Conservation (phyloP, 75 land plant genomes). For the Chamaecyparis obtusa region DNA sequence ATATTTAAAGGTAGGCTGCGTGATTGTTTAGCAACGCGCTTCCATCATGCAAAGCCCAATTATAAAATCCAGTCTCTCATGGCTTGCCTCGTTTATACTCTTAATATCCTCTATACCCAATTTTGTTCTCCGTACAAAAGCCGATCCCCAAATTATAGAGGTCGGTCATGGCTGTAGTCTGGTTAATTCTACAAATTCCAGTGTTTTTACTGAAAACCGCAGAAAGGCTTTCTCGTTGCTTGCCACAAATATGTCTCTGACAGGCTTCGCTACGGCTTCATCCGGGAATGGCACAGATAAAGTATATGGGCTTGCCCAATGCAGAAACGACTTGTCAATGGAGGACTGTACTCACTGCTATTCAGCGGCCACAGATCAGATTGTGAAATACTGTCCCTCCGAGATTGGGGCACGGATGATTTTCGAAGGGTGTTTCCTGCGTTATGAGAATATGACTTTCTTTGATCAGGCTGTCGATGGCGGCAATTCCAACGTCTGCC, state of each 20-base stretch:
- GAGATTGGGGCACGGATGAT: constrained; percentile 18
- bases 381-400: not conserved
- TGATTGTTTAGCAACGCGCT: not conserved
- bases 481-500: not conserved
- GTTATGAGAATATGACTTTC: constrained; percentile 37
- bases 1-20: no score
- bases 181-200: not conserved
- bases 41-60: not conserved
- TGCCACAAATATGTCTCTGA: not conserved
- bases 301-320: not conserved
- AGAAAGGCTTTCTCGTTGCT: not conserved
- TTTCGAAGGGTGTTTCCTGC: constrained; percentile 37
- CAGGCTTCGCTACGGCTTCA: not conserved
- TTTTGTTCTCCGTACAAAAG: not conserved
- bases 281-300: not conserved
- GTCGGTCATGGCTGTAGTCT: not conserved
- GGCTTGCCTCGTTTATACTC: not conserved
- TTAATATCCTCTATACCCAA: not conserved
- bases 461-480: constrained; percentile 14
- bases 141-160: not conserved
- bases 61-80: not conserved
- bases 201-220: not conserved
- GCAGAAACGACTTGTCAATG: not conserved
- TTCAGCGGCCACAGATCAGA: no score
- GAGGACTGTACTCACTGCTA: not conserved